Evolutionary conservation across 768 basidiomycete species (phyloP), one percentile per base, ranked within the genome.

Genomic region (Termitomyces sp.): DNA sequence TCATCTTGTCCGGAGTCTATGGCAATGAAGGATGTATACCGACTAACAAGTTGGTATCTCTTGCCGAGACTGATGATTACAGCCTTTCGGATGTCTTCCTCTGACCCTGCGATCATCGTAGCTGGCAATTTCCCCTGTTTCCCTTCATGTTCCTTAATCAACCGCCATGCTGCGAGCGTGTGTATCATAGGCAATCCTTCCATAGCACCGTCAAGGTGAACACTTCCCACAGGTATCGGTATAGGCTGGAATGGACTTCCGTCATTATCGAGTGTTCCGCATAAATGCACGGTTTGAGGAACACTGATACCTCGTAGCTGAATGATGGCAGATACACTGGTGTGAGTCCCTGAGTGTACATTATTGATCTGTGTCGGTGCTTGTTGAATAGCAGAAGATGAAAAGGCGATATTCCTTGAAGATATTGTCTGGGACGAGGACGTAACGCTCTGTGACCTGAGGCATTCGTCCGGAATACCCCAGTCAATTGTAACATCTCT

Each of bases 1-100:
- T 64, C 56, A 51, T 70, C 72, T 3, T 56, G 64, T n/a, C 71
- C 74, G 40, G 60, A 65, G 56, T 82, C 79, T 2, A 82, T 71
- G 1, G 82, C 85, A 47, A 87, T 71, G 63, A 86, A 87, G 2
- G 82, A 83, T 0, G 85, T 87, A 59, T 79, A 68, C 43, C 66
- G 64, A 66, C 80, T 86, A 1, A 74, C 77, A 46, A 87, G 74
- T 57, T 80, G 78, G 61, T 86, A 86, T 33, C 68, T 69, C 59
- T 75, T 69, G 6, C 82, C 85, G 1, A 86, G 73, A 40, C 75
- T 73, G 12, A 84, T 66, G 33, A 85, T 81, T 2, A 75, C 73
- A 3, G 78, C 78, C 66, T 73, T 78, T 28, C 72, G 72, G 32
- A 76, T 65, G 26, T 76, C 72, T 0, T 72, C 74, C 1, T 70